A percentile compares a stretch with the other conserved stretches of the same genome.
phyloP scores from a whole-genome alignment of 1,139 yeast genomes.

The Pichia sp. region DNA sequence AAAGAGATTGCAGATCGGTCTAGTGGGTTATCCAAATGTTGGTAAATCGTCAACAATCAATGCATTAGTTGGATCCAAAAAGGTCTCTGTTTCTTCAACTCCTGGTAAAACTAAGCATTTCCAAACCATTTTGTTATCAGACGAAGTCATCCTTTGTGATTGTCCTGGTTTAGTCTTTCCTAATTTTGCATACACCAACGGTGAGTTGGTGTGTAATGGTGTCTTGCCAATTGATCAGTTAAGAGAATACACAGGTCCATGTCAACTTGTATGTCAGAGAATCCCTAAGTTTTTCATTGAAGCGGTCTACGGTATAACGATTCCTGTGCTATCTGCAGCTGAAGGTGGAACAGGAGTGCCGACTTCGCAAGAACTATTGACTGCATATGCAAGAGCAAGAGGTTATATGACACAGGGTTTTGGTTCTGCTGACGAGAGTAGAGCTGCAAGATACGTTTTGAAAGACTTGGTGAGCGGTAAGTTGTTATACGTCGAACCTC shows the following conservation, averaged over 20 bases:
- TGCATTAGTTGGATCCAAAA: slow-evolving; percentile 92
- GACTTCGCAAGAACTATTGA: slow-evolving; percentile 82
- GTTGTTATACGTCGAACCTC: slow-evolving; percentile 80
- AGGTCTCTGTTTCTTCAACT: slow-evolving; percentile 94
- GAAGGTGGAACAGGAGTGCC: slow-evolving; percentile 92
- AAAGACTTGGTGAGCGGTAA: slow-evolving; percentile 96
- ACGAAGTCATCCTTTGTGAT: slow-evolving; percentile 84
- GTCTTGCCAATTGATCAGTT: slow-evolving; percentile 96
- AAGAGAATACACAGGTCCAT: slow-evolving; percentile 91
- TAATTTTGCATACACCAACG: slow-evolving; percentile 93
- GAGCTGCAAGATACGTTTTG: slow-evolving; percentile 88
- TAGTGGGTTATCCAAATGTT: slow-evolving; percentile 95
- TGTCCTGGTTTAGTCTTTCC: slow-evolving; percentile 99
- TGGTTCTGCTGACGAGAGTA: slow-evolving; percentile 94
- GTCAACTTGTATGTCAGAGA: slow-evolving; percentile 78
- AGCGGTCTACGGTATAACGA: slow-evolving; percentile 90
- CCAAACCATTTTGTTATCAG: slow-evolving; percentile 88
- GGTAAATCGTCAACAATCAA: slow-evolving; percentile 96
- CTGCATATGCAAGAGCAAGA: slow-evolving; percentile 93
- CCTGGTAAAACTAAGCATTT: slow-evolving; percentile 99
- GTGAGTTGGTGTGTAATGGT: slow-evolving; percentile 96
- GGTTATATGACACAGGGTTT: slow-evolving; percentile 97
- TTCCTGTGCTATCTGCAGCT: slow-evolving; percentile 64
- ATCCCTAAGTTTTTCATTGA: slow-evolving; percentile 86
- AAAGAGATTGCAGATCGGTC: slow-evolving; percentile 75